A percentile compares a stretch with the other conserved stretches of the same genome.
Evolutionary conservation across 192 early-diverging fungal genomes (phyloP).

Genomic region (Backusella tarrabulga): DNA sequence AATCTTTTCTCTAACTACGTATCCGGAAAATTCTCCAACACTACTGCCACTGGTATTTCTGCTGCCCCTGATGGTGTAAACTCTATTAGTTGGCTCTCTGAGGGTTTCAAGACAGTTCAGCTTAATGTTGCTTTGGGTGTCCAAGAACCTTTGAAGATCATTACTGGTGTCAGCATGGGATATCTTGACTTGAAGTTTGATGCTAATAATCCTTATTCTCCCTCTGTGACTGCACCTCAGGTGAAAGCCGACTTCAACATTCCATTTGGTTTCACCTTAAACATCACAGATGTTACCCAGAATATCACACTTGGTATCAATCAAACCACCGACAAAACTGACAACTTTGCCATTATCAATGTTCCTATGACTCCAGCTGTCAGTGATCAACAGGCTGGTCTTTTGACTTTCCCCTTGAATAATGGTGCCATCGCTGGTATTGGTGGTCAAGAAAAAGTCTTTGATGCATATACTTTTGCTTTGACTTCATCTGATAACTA

Average conservation of each 20-base stretch:
- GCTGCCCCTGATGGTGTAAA: constrained; percentile 49
- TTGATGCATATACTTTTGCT: constrained; percentile 47
- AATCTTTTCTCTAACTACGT: constrained; percentile 51
- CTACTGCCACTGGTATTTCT: constrained; percentile 44
- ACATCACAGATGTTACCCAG: constrained; percentile 52
- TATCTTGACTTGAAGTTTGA: constrained; percentile 53
- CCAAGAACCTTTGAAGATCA: constrained; percentile 41
- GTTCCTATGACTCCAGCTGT: constrained; percentile 28
- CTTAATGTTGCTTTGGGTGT: constrained; percentile 49
- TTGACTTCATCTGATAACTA: constrained; percentile 40
- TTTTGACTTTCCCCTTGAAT: constrained; percentile 46
- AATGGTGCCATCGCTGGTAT: constrained; percentile 42
- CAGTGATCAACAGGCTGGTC: constrained; percentile 38
- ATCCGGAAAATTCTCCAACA: constrained; percentile 40
- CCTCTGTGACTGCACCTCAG: constrained; percentile 38
- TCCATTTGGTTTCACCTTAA: constrained; percentile 60
- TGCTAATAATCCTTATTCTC: constrained; percentile 44
- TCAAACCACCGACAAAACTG: constrained; percentile 11
- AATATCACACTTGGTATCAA: constrained; percentile 42
- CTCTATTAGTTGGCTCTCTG: constrained; percentile 44
- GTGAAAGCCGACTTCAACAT: constrained; percentile 49
- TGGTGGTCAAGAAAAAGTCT: constrained; percentile 39
- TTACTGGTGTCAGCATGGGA: constrained; percentile 47
- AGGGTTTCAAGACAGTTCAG: constrained; percentile 46
- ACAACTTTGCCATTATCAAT: constrained; percentile 15